Evolutionary conservation across 306 rosid genomes (phyloP).

Genomic region (Carpinus viminea): DNA sequence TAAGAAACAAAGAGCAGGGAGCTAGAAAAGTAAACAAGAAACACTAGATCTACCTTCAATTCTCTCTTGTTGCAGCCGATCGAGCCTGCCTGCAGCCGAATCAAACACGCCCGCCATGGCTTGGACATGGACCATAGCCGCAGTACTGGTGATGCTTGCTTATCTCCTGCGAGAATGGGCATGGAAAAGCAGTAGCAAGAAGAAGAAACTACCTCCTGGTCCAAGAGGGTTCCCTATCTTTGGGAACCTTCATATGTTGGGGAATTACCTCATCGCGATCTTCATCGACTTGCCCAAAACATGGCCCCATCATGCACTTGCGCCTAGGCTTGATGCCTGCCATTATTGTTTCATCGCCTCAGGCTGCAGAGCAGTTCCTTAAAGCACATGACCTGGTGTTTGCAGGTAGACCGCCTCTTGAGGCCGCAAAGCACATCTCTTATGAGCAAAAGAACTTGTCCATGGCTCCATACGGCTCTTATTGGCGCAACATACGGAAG

Average conservation of each 20-base stretch:
- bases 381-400: slow-evolving; percentile 60
- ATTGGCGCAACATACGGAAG: slow-evolving; percentile 69
- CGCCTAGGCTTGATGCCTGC: slow-evolving; percentile 52
- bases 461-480: slow-evolving; percentile 52
- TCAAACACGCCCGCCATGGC: background rate
- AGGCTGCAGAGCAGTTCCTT: slow-evolving; percentile 64
- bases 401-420: slow-evolving; percentile 54
- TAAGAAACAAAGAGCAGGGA: too few relatives aligned
- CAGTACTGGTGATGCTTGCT: slow-evolving; percentile 16
- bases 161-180: slow-evolving; percentile 9
- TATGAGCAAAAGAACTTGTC: slow-evolving; percentile 46
- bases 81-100: too few relatives aligned
- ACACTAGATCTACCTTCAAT: too few relatives aligned
- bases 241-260: slow-evolving; percentile 55
- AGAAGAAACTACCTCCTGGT: slow-evolving; percentile 61
- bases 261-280: slow-evolving; percentile 47
- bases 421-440: slow-evolving; percentile 39
- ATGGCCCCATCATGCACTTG: slow-evolving; percentile 64
- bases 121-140: slow-evolving; percentile 26
- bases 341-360: slow-evolving; percentile 64
- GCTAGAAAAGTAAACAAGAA: too few relatives aligned
- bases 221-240: slow-evolving; percentile 68
- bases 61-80: too few relatives aligned
- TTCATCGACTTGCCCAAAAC: slow-evolving; percentile 44
- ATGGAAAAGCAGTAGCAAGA: slow-evolving; percentile 26